Evolutionary conservation across 331 rosid species (phyloP).

Genomic region (Rosa hybrid): DNA sequence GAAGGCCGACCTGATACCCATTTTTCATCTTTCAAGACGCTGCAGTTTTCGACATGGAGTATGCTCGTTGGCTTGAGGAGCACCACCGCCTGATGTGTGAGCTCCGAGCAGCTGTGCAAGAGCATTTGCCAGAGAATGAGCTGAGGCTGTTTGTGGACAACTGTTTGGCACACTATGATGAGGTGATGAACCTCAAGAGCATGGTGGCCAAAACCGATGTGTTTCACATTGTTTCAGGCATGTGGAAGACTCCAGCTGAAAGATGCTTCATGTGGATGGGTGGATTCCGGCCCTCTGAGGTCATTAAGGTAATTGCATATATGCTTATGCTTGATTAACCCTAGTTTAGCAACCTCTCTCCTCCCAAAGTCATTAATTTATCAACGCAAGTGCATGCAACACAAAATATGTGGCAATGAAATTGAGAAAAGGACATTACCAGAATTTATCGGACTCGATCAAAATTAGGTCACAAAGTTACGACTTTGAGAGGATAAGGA

Average conservation of each 20-base stretch:
- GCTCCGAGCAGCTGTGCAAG: constrained; percentile 86
- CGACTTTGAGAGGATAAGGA: neutral
- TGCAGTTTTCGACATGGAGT: constrained; percentile 82
- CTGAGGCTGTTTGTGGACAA: constrained; percentile 72
- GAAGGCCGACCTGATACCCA: neutral
- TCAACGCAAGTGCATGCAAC: neutral
- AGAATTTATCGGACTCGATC: constrained; percentile 8
- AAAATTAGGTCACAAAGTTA: neutral
- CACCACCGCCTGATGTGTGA: constrained; percentile 76
- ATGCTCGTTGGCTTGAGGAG: constrained; percentile 83
- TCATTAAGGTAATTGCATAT: constrained; percentile 68
- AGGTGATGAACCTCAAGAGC: constrained; percentile 63
- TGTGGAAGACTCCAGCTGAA: constrained; percentile 95
- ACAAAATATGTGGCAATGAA: constrained; percentile 6
- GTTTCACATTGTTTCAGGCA: constrained; percentile 83
- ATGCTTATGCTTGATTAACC: neutral
- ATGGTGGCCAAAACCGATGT: constrained; percentile 73
- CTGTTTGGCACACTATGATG: constrained; percentile 72
- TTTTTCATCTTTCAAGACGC: constrained; percentile 44
- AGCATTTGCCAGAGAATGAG: constrained; percentile 75
- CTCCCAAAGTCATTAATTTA: neutral
- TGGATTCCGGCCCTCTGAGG: constrained; percentile 82
- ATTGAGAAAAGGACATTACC: neutral
- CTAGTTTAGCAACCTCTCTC: neutral
- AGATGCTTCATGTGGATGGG: constrained; percentile 98